These are phyloP conservation scores for Podila epigama DNA, from an alignment of 192 early-diverging fungal genomes.

Conservation along the genomic window DNA sequence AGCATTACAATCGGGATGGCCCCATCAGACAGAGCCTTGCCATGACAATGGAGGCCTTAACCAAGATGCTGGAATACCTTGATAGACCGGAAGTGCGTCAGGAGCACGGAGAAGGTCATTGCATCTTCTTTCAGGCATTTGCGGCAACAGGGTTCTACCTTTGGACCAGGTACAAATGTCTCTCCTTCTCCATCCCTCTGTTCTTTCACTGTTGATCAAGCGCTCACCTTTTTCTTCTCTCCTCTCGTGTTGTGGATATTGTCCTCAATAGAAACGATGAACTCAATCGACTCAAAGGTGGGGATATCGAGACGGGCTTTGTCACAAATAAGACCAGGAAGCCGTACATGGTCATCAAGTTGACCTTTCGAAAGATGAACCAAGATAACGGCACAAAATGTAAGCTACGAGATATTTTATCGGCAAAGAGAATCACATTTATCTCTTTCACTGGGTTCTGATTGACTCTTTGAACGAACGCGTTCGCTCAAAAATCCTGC, in stretches of 20 bases:
- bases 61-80: constrained; percentile 1
- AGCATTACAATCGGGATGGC: not conserved
- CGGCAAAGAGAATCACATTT: too few relatives aligned
- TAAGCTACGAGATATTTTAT: too few relatives aligned
- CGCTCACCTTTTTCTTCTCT: not conserved
- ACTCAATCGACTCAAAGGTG: not conserved
- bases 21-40: constrained; percentile 1
- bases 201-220: not conserved
- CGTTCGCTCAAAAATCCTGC: too few relatives aligned
- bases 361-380: constrained; percentile 1
- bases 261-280: not conserved
- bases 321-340: not conserved
- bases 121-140: not conserved
- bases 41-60: not conserved
- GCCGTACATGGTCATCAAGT: constrained; percentile 1
- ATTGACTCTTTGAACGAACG: too few relatives aligned
- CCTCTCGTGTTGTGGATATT: not conserved
- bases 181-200: not conserved
- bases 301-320: not conserved
- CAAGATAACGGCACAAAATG: not conserved
- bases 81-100: not conserved
- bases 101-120: not conserved
- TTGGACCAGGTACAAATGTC: not conserved
- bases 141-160: not conserved
- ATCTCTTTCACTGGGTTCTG: too few relatives aligned